Base-by-base conservation (phyloP, 257 asterid genomes). In the Solanum megistacrolobum region DNA sequence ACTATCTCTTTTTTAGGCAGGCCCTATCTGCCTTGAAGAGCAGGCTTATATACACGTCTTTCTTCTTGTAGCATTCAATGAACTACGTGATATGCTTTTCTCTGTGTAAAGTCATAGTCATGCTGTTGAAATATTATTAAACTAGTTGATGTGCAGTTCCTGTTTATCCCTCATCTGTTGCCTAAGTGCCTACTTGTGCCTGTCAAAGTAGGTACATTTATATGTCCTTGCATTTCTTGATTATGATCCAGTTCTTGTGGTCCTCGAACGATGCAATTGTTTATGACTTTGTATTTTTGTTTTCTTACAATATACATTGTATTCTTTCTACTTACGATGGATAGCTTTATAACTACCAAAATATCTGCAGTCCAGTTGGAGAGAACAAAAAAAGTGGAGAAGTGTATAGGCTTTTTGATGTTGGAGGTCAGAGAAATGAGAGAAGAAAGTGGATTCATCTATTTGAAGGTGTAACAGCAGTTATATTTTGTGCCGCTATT, bases 361-460 rank as follows among this genome's bases (percentile, higher is more conserved):
- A 87, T 87, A 36, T 90, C 87, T 94, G 93, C 99, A 97, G 99
- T 90, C 99, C 98, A 90, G 99, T 97, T 88, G 98, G 99, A 82
- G 98, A 94, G 92, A 97, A 95, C 92, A 97, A 97, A 92, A 97
- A 91, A 90, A 95, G 99, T 88, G 99, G 99, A 73, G 99, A 97
- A 92, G 98, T 96, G 68, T 97, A 97, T 89, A 93, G 97, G 73
- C 96, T 97, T 87, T 97, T 93, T 88, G 99, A 97, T 89, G 99
- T 97, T 85, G 99, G 99, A 88, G 99, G 99, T 91, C 99, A 97
- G 94, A 95, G 97, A 93, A 97, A 97, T 91, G 99, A 96, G 92
- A 94, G 99, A 94, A 95, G 99, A 89, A 97, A 95, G 91, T 97
- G 99, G 99, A 97, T 97, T 89, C 99, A 97, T 94, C 94, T 97